phyloP scores from a whole-genome alignment of 2,329 filamentous ascomycete species.

The Ciborinia camelliae region DNA sequence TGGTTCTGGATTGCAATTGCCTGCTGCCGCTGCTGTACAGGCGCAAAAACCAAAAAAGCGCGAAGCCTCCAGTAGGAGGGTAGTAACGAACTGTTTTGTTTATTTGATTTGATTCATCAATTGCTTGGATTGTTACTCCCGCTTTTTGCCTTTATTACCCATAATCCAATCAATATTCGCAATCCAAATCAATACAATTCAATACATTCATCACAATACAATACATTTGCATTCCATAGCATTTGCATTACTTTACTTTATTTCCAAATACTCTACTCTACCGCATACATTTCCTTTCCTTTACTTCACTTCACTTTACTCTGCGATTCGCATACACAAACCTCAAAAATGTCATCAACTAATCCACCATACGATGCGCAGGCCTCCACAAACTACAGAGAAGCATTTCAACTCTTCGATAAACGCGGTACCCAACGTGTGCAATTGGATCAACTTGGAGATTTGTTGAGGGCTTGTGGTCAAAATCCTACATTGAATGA shows the following conservation, averaged over 20 bases:
- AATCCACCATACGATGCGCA: conserved; percentile 42
- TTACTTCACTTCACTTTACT: background rate
- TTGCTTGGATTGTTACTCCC: background rate
- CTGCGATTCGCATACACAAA: background rate
- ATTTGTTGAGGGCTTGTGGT: conserved; percentile 91
- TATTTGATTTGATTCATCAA: background rate
- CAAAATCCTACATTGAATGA: conserved; percentile 96
- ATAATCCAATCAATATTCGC: background rate
- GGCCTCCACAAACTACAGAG: conserved; percentile 97
- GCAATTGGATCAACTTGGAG: conserved; percentile 78
- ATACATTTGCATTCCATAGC: background rate
- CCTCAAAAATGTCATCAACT: conserved; percentile 28
- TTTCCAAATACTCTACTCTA: background rate
- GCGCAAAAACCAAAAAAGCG: background rate
- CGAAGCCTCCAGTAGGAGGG: background rate
- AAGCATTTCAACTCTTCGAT: conserved; percentile 99
- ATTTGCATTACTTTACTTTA: background rate
- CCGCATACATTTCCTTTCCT: background rate
- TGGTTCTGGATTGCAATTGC: background rate
- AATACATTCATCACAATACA: background rate
- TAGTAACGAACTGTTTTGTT: background rate
- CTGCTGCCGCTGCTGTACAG: background rate
- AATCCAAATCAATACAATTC: background rate
- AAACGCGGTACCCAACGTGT: conserved; percentile 97
- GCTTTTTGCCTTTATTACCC: background rate